Conservation (phyloP, 1,284 basidiomycete species). For the Irpex sp. region DNA sequence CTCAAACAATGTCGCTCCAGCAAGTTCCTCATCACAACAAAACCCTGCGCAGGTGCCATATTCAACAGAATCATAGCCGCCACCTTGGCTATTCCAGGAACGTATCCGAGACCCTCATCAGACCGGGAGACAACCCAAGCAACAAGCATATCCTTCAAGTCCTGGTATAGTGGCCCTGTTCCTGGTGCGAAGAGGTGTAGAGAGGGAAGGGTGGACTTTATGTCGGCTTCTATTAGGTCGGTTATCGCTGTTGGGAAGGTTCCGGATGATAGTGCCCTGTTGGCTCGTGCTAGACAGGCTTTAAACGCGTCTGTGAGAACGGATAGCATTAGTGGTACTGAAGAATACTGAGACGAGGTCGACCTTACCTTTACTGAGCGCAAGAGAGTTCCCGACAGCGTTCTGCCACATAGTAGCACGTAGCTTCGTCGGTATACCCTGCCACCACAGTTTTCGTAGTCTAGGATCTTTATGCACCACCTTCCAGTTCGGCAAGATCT, state of each 20-base stretch:
- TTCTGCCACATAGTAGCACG: constrained; percentile 86
- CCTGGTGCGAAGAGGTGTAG: constrained; percentile 84
- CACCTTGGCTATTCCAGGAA: constrained; percentile 63
- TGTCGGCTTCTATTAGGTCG: constrained; percentile 78
- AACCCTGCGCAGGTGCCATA: constrained; percentile 77
- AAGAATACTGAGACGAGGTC: background rate
- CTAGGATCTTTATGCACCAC: constrained; percentile 62
- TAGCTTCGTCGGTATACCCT: constrained; percentile 84
- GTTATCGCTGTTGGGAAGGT: constrained; percentile 72
- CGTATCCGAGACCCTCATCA: constrained; percentile 85
- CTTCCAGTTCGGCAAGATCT: constrained; percentile 83
- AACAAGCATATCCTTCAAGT: constrained; percentile 83
- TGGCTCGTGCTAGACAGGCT: constrained; percentile 70
- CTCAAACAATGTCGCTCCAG: constrained; percentile 83
- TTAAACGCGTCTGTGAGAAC: constrained; percentile 67
- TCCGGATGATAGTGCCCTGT: constrained; percentile 66
- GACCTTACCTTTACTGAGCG: constrained; percentile 77
- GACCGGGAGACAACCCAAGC: constrained; percentile 91
- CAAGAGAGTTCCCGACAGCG: constrained; percentile 86
- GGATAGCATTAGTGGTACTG: background rate
- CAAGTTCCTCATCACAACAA: constrained; percentile 86
- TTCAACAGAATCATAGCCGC: constrained; percentile 90
- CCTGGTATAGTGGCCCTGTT: constrained; percentile 80
- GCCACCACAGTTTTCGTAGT: constrained; percentile 86
- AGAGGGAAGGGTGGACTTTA: constrained; percentile 75